A percentile compares a stretch with the other conserved stretches of the same genome.
phyloP scores from a whole-genome alignment of 2,329 filamentous ascomycete species.

The Pseudogymnoascus sp. region DNA sequence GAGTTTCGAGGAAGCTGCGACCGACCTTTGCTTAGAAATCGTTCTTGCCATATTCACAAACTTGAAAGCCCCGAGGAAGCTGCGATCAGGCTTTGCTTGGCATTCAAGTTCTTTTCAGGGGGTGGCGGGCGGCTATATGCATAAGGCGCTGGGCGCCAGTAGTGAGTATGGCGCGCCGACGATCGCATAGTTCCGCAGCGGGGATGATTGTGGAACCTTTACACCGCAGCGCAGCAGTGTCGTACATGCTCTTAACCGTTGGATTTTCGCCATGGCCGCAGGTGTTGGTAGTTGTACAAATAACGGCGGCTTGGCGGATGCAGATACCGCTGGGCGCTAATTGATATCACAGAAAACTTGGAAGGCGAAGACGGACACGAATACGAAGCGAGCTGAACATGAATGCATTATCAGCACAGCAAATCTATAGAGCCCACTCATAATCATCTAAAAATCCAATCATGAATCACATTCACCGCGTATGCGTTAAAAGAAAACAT shows the following conservation, averaged over 20 bases:
- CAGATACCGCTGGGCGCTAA: background rate
- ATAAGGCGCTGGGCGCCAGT: background rate
- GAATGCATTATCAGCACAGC: conserved; percentile 2
- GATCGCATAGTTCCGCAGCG: background rate
- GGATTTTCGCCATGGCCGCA: background rate
- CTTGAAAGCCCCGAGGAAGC: no score
- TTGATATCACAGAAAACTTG: background rate
- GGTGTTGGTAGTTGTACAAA: background rate
- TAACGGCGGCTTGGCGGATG: background rate
- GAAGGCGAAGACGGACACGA: background rate
- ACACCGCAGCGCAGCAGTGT: background rate
- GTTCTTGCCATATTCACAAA: no score
- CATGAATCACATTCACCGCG: background rate
- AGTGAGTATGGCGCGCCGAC: background rate
- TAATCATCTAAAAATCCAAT: conserved; percentile 8
- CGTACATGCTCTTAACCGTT: background rate
- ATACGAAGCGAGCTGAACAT: background rate
- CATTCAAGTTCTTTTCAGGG: background rate
- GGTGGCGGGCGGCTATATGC: background rate
- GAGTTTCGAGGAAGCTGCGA: no score
- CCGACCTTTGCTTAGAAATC: no score
- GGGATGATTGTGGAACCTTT: background rate
- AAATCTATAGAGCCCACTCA: conserved; percentile 8
- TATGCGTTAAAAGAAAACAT: background rate
- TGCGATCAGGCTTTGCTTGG: no score